Conservation (phyloP, 2,329 filamentous ascomycete genomes). For the Colletotrichum higginsianum region DNA sequence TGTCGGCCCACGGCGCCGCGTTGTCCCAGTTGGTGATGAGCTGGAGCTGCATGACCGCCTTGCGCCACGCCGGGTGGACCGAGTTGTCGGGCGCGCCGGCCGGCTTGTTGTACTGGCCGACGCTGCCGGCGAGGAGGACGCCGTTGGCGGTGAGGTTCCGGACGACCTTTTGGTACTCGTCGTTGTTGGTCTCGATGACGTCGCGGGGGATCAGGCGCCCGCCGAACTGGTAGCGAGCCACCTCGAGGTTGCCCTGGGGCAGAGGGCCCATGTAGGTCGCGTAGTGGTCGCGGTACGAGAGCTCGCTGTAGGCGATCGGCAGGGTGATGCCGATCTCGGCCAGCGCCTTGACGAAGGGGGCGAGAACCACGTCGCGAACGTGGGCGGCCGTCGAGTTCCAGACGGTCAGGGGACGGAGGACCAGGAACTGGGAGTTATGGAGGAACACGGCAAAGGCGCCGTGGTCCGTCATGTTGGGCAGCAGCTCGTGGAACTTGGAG, state of each 20-base stretch:
- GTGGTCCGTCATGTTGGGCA: conserved; percentile 63
- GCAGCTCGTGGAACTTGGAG: conserved; percentile 55
- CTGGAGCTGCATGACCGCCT: conserved; percentile 51
- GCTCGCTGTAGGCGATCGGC: conserved; percentile 46
- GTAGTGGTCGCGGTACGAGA: conserved; percentile 53
- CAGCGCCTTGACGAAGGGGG: conserved; percentile 50
- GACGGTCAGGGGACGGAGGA: conserved; percentile 51
- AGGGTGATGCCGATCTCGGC: conserved; percentile 47
- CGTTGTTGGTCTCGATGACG: conserved; percentile 50
- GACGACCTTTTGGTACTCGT: conserved; percentile 49
- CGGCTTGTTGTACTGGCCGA: conserved; percentile 49
- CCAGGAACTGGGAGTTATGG: conserved; percentile 62
- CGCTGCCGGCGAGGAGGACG: conserved; percentile 50
- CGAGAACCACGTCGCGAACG: conserved; percentile 48
- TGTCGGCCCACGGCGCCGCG: conserved; percentile 44
- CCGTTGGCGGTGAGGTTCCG: conserved; percentile 50
- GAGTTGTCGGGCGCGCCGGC: conserved; percentile 52
- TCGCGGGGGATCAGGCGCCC: conserved; percentile 54
- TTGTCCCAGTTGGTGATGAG: conserved; percentile 49
- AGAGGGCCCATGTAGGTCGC: conserved; percentile 54
- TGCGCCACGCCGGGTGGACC: conserved; percentile 57
- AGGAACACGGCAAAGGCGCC: conserved; percentile 66
- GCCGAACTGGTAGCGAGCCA: conserved; percentile 53
- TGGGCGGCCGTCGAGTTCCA: conserved; percentile 48
- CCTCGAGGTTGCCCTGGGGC: conserved; percentile 51